Base-by-base conservation (phyloP, 2,329 filamentous ascomycete species). In the Trichoderma endophyticum region DNA sequence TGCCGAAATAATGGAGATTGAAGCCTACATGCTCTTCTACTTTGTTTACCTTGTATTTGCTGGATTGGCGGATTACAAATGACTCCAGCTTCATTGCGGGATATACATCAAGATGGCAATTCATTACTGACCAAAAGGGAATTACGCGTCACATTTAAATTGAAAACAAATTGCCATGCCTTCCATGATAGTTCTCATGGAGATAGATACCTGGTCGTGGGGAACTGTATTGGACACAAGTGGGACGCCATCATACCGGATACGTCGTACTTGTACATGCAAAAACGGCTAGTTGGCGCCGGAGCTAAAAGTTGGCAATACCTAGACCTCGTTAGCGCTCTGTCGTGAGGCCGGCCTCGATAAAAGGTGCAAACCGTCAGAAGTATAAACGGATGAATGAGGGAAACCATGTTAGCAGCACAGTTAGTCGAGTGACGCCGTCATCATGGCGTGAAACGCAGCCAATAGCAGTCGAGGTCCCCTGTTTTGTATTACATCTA, bases 271-370 rank as follows among this genome's bases (percentile, higher is more conserved):
- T 26, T 36, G 34, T 57, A 57, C 64, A 28, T 43, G n/a, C n/a
- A n/a, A 26, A 43, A 28, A 36, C 30, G 54, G 64, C 64, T 67
- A 39, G 30, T 67, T 67, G 64, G 51, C 64, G 64, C 64, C 64
- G 64, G 64, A 39, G 51, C 64, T 67, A 59, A 67, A 30, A 39
- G 51, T 60, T 30, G 56, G 56, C 56, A 60, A 28, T 39, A 57
- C 64, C 24, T 39, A 11, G 56, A 11, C 28, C 18, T 30, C 28
- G 56, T 32, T 56, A 66, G 30, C n/a, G 28, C 21, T 62, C 7
- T 15, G 28, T 60, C 56, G 15, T 14, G n/a, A 21, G 0, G 43
- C 51, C 21, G 21, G 51, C 1, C 51, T 56, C 24, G 43, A 51
- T 0, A 51, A 21, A 51, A 51, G 14, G n/a, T 51, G 43, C 43